Percentiles rank a stretch among this genome's conserved stretches.
Conservation (phyloP, 768 basidiomycete genomes). For the Tremella mesenterica region DNA sequence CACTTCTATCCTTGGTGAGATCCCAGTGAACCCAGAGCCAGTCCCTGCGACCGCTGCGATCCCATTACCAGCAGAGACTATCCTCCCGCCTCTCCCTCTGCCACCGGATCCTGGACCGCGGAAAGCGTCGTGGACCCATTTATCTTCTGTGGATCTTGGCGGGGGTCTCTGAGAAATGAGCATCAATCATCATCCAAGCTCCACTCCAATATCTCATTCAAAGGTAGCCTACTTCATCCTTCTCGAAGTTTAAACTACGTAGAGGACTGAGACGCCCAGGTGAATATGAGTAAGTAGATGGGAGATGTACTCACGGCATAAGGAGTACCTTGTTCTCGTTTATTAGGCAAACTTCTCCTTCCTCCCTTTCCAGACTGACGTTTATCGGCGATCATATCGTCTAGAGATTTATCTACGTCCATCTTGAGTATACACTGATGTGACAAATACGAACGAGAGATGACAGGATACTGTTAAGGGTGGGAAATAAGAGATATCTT, state of each 20-base stretch:
- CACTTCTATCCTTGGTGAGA: slow-evolving; percentile 60
- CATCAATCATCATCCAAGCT: background rate
- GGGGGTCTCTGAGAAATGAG: slow-evolving; percentile 28
- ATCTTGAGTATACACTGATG: slow-evolving; percentile 13
- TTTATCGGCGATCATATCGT: slow-evolving; percentile 34
- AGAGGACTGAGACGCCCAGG: slow-evolving; percentile 9
- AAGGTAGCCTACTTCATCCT: background rate
- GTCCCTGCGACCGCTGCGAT: slow-evolving; percentile 18
- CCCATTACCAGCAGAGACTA: slow-evolving; percentile 6
- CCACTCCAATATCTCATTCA: background rate
- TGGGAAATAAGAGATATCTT: background rate
- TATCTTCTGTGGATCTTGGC: slow-evolving; percentile 37
- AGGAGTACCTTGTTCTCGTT: background rate
- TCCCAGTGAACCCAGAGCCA: slow-evolving; percentile 39
- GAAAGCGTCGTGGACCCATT: slow-evolving; percentile 37
- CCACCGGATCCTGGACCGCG: slow-evolving; percentile 11
- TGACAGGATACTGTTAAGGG: background rate
- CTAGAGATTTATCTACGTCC: slow-evolving; percentile 38
- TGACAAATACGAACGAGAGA: background rate
- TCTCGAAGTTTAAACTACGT: no score
- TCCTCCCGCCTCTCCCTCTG: background rate
- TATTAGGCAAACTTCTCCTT: background rate
- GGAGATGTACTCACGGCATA: background rate
- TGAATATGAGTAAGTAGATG: slow-evolving; percentile 4
- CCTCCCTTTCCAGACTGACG: slow-evolving; percentile 7